These are phyloP conservation scores for Pisolithus tinctorius DNA, from an alignment of 768 basidiomycete genomes.

Conservation along the genomic window DNA sequence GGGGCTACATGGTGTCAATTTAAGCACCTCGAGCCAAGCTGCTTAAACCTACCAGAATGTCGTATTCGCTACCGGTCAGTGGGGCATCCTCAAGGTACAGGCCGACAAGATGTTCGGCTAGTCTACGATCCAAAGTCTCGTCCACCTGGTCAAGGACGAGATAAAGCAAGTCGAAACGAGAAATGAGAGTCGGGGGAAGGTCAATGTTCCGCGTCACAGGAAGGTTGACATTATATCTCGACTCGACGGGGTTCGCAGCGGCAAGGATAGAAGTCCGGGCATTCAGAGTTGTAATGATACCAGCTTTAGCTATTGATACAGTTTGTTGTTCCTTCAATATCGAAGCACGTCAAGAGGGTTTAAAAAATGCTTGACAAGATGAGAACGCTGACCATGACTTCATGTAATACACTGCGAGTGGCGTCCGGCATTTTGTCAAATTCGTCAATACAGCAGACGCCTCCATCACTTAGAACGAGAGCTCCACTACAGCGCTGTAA, in stretches of 20 bases:
- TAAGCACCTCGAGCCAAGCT: neutral
- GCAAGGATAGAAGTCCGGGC: constrained; percentile 97
- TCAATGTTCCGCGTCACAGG: constrained; percentile 96
- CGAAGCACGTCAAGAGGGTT: neutral
- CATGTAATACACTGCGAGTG: constrained; percentile 95
- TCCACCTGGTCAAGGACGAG: constrained; percentile 94
- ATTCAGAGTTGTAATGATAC: constrained; percentile 97
- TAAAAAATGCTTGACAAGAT: neutral
- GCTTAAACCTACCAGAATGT: constrained; percentile 56
- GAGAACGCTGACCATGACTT: constrained; percentile 79
- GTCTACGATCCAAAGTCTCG: constrained; percentile 73
- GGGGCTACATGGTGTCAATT: constrained; percentile 46
- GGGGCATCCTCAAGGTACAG: constrained; percentile 92
- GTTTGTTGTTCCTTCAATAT: constrained; percentile 93
- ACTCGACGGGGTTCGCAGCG: constrained; percentile 95
- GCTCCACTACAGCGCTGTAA: constrained; percentile 58
- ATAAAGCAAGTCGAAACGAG: constrained; percentile 94
- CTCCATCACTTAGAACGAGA: constrained; percentile 89
- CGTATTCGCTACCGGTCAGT: constrained; percentile 46
- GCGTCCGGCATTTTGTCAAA: constrained; percentile 99
- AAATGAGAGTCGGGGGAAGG: constrained; percentile 94
- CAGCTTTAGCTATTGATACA: constrained; percentile 97
- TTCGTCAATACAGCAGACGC: constrained; percentile 98
- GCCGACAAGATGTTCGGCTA: constrained; percentile 90
- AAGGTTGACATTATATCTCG: constrained; percentile 86